Evolutionary conservation across 805 yeast species (phyloP).

Genomic region (Wickerhamiella australiensis): DNA sequence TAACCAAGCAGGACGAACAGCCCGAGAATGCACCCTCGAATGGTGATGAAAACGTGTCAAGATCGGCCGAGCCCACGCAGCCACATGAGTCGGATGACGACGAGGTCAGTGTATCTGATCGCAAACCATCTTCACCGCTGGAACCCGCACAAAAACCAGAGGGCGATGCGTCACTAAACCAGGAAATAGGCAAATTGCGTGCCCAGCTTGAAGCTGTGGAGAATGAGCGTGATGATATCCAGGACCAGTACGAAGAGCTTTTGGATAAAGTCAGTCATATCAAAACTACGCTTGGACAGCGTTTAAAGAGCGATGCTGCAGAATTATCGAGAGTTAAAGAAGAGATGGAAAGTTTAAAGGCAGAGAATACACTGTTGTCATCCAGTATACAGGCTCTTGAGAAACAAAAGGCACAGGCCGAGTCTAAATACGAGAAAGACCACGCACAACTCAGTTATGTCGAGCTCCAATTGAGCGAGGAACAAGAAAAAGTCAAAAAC

Average conservation of each 20-base stretch:
- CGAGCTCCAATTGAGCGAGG: slow-evolving; percentile 28
- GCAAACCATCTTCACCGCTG: not conserved
- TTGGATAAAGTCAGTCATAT: slow-evolving; percentile 30
- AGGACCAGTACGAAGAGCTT: slow-evolving; percentile 32
- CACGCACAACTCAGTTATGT: not conserved
- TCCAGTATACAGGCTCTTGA: not conserved
- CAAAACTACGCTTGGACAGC: slow-evolving; percentile 33
- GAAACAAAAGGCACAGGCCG: slow-evolving; percentile 30
- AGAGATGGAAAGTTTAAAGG: slow-evolving; percentile 25
- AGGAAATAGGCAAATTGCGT: slow-evolving; percentile 6
- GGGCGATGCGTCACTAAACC: not conserved
- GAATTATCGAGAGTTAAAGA: slow-evolving; percentile 27
- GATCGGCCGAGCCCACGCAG: too few species aligned
- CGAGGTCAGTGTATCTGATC: not conserved
- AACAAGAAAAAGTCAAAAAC: slow-evolving; percentile 15
- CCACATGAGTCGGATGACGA: not conserved
- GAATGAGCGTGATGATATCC: slow-evolving; percentile 33
- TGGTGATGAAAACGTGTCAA: too few species aligned
- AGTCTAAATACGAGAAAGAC: slow-evolving; percentile 27
- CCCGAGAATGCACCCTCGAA: not conserved
- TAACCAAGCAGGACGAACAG: not conserved
- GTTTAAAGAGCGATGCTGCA: slow-evolving; percentile 32
- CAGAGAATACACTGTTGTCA: not conserved
- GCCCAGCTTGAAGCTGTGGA: slow-evolving; percentile 38
- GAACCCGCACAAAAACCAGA: not conserved